Conservation (phyloP, 2,329 filamentous ascomycete species). For the Botrytis hyacinthi region DNA sequence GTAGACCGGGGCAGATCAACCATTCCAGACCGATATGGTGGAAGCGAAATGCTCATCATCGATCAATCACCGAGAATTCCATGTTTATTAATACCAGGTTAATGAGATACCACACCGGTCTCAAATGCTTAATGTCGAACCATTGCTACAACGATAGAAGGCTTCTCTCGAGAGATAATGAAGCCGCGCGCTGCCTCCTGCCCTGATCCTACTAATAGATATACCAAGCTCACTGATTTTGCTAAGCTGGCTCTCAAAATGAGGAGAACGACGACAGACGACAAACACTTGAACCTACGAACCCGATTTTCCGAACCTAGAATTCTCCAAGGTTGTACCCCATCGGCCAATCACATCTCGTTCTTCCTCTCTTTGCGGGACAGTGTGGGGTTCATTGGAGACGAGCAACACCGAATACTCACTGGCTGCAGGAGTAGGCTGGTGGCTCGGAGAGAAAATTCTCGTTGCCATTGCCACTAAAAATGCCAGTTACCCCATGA, state of each 20-base stretch:
- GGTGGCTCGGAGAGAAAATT: constrained; percentile 10
- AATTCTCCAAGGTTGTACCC: neutral
- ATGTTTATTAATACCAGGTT: neutral
- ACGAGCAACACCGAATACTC: neutral
- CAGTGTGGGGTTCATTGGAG: constrained; percentile 1
- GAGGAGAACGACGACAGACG: neutral
- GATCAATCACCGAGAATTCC: neutral
- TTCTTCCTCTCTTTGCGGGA: neutral
- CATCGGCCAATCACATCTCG: constrained; percentile 1
- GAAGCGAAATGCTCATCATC: constrained; percentile 3
- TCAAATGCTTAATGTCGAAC: neutral
- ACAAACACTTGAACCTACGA: neutral
- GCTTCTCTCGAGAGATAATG: neutral
- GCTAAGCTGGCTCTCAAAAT: neutral
- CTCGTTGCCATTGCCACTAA: constrained; percentile 12
- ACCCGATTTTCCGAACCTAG: neutral
- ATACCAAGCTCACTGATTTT: neutral
- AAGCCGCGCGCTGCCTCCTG: neutral
- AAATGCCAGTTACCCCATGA: neutral
- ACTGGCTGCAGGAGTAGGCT: constrained; percentile 1
- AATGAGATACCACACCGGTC: neutral
- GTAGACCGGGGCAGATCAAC: neutral
- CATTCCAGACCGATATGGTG: constrained; percentile 7
- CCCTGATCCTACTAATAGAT: neutral
- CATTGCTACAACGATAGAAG: neutral